A percentile compares a stretch with the other conserved stretches of the same genome.
Conservation (phyloP, 164 flowering plant genomes). For the Sedum album region DNA sequence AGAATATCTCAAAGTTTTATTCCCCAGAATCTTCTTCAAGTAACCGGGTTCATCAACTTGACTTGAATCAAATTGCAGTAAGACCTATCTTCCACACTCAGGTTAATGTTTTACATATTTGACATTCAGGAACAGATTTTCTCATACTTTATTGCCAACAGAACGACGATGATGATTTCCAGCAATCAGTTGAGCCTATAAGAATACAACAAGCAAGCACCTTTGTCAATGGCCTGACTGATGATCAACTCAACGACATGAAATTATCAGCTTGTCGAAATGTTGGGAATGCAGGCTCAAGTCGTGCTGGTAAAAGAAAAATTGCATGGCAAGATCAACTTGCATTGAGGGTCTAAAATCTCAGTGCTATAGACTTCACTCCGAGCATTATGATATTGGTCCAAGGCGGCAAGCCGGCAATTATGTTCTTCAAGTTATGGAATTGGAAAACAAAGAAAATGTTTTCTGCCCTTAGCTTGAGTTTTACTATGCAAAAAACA, state of each 20-base stretch:
- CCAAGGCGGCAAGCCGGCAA: not conserved
- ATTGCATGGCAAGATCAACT: slow-evolving; percentile 88
- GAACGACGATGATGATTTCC: slow-evolving; percentile 41
- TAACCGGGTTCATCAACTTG: slow-evolving; percentile 45
- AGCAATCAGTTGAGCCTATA: slow-evolving; percentile 20
- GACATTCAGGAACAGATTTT: slow-evolving; percentile 2
- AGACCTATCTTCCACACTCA: not conserved
- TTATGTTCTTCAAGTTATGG: not conserved
- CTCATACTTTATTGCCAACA: slow-evolving; percentile 13
- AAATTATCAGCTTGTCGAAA: slow-evolving; percentile 49
- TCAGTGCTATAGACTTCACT: not conserved
- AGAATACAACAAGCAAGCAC: slow-evolving; percentile 28
- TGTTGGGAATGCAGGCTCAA: slow-evolving; percentile 36
- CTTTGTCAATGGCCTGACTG: slow-evolving; percentile 13
- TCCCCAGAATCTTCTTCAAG: slow-evolving; percentile 8
- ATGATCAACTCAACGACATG: too few relatives aligned
- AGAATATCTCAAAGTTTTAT: not conserved
- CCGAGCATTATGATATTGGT: not conserved
- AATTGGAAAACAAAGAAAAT: not conserved
- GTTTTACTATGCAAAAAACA: too few relatives aligned
- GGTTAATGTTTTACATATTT: not conserved
- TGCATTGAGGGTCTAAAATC: slow-evolving; percentile 58
- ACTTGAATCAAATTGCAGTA: slow-evolving; percentile 76
- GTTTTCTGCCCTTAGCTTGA: not conserved
- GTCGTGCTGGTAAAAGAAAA: slow-evolving; percentile 54